Percentiles rank a stretch among this genome's conserved stretches.
Conservation (phyloP, 257 asterid genomes). For the Solanum commersonii region DNA sequence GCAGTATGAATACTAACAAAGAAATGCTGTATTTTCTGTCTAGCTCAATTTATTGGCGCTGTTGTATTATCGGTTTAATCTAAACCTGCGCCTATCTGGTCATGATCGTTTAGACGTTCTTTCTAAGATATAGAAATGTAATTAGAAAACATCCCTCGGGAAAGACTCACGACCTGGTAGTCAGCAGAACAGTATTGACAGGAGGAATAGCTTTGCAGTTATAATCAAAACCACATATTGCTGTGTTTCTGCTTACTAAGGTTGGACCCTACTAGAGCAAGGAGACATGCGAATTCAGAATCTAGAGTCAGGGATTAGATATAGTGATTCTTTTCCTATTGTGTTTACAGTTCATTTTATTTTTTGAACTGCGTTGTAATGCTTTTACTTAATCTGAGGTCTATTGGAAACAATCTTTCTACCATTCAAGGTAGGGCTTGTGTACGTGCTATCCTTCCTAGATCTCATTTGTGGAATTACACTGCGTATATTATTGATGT, state of each 20-base stretch:
- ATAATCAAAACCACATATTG: not conserved
- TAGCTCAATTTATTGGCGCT: not conserved
- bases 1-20: conserved; percentile 2
- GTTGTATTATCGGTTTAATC: not conserved
- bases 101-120: not conserved
- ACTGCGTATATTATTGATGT: not conserved
- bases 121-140: not conserved
- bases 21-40: not conserved
- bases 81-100: not conserved
- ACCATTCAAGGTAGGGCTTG: not conserved
- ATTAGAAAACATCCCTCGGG: not conserved
- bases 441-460: not conserved
- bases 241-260: not conserved
- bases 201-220: too few species aligned
- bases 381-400: not conserved
- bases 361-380: not conserved
- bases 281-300: not conserved
- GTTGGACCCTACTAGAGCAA: not conserved
- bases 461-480: too few species aligned
- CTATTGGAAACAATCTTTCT: too few species aligned
- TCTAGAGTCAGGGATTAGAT: not conserved
- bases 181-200: not conserved
- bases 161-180: not conserved
- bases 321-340: not conserved
- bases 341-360: not conserved